Evolutionary conservation across 1,284 basidiomycete species (phyloP).

Genomic region (Exobasidium cylindrosporum): DNA sequence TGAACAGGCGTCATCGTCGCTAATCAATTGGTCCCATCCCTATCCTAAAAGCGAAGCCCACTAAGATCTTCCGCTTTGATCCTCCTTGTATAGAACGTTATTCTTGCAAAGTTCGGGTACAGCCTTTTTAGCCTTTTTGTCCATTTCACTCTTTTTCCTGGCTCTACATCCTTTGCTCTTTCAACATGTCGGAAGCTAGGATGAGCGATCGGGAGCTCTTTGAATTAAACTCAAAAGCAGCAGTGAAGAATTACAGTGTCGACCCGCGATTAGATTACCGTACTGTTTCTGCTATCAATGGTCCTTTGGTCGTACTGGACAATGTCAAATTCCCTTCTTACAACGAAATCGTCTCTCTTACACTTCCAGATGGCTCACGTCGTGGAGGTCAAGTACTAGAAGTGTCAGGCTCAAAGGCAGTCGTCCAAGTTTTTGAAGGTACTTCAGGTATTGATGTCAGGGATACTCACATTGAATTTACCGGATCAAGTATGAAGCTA

Average conservation of each 20-base stretch:
- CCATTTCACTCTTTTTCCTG: neutral
- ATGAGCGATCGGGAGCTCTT: constrained; percentile 70
- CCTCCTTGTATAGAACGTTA: too few species aligned
- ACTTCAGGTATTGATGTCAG: constrained; percentile 97
- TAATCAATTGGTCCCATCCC: too few species aligned
- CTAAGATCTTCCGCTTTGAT: too few species aligned
- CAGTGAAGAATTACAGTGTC: constrained; percentile 61
- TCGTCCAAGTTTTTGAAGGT: constrained; percentile 97
- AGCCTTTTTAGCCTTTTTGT: too few species aligned
- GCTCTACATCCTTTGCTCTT: neutral
- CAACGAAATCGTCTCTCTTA: constrained; percentile 97
- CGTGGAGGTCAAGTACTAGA: constrained; percentile 97
- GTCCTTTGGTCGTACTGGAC: constrained; percentile 85
- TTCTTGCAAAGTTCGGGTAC: too few species aligned
- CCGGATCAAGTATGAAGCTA: constrained; percentile 96
- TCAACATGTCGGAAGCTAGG: constrained; percentile 3
- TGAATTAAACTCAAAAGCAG: constrained; percentile 79
- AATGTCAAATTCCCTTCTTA: constrained; percentile 99
- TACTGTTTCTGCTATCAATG: constrained; percentile 93
- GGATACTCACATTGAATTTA: constrained; percentile 95
- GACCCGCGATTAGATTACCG: constrained; percentile 91
- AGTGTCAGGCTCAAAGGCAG: constrained; percentile 96
- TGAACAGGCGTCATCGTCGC: too few species aligned
- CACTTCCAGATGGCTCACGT: constrained; percentile 89
- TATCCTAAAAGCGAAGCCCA: too few species aligned